These are phyloP conservation scores for Podochytrium sp. DNA, from an alignment of 192 early-diverging fungal genomes.

Conservation along the genomic window DNA sequence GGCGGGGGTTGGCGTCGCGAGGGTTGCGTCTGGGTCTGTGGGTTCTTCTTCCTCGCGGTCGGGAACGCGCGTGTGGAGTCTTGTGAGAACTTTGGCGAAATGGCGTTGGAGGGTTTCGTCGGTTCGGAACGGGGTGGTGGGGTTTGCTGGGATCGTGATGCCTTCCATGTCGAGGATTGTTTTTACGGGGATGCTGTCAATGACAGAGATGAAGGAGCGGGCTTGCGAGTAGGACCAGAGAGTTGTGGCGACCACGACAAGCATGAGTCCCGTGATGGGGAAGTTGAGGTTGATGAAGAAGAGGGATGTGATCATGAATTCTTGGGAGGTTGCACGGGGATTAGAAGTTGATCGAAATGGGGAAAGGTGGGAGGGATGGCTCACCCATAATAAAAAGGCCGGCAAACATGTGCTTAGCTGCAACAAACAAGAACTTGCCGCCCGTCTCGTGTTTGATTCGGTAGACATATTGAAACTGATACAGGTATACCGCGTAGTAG, in stretches of 20 bases:
- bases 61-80: too few species aligned
- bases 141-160: too few species aligned
- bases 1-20: too few species aligned
- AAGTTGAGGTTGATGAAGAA: slow-evolving; percentile 63
- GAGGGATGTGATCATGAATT: slow-evolving; percentile 74
- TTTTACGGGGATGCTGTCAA: slow-evolving; percentile 42
- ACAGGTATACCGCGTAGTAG: slow-evolving; percentile 74
- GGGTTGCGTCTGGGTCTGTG: too few species aligned
- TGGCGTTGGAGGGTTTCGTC: not conserved
- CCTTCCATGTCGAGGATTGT: slow-evolving; percentile 37
- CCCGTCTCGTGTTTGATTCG: slow-evolving; percentile 35
- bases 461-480: slow-evolving; percentile 76
- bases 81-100: too few species aligned
- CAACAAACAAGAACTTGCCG: slow-evolving; percentile 38
- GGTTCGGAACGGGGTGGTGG: not conserved
- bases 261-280: slow-evolving; percentile 47
- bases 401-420: slow-evolving; percentile 42
- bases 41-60: too few species aligned
- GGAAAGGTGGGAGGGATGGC: not conserved
- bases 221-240: slow-evolving; percentile 58
- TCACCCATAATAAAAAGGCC: slow-evolving; percentile 56
- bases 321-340: too few species aligned
- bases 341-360: not conserved
- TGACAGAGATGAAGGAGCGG: slow-evolving; percentile 58
- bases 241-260: slow-evolving; percentile 51